A percentile compares a stretch with the other conserved stretches of the same genome.
Conservation (phyloP, 2,329 filamentous ascomycete species). For the Microcera coccophila region DNA sequence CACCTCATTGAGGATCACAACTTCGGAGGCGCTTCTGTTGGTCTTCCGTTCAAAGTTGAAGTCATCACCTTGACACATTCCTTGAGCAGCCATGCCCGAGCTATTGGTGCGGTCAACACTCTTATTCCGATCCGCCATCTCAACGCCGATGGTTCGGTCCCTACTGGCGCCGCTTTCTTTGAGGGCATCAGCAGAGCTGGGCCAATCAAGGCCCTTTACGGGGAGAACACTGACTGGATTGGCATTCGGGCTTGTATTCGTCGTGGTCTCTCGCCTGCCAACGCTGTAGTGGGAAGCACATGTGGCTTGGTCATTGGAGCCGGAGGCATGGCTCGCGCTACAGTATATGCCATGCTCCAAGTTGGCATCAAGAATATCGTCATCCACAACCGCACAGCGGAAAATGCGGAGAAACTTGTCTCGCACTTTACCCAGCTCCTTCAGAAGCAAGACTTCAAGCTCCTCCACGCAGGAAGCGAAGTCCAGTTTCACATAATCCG, state of each 20-base stretch:
- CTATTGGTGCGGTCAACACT: constrained; percentile 74
- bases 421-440: constrained; percentile 63
- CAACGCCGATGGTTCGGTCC: constrained; percentile 53
- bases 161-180: constrained; percentile 50
- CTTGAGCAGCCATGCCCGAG: constrained; percentile 67
- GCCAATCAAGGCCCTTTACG: constrained; percentile 65
- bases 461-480: constrained; percentile 41
- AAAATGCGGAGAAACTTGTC: constrained; percentile 64
- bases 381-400: constrained; percentile 66
- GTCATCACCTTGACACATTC: constrained; percentile 65
- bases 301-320: constrained; percentile 61
- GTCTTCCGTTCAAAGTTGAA: constrained; percentile 71
- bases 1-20: constrained; percentile 60
- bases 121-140: constrained; percentile 65
- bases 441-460: constrained; percentile 39
- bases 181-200: constrained; percentile 58
- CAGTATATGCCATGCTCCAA: constrained; percentile 74
- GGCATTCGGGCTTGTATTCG: constrained; percentile 71
- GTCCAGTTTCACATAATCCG: constrained; percentile 56
- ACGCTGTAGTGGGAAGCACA: constrained; percentile 54
- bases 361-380: constrained; percentile 73
- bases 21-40: constrained; percentile 70
- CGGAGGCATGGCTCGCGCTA: constrained; percentile 73
- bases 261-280: constrained; percentile 68
- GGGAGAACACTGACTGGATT: constrained; percentile 80